These are phyloP conservation scores for Mallotus nudiflorus DNA, from an alignment of 345 rosid species.

Conservation along the genomic window DNA sequence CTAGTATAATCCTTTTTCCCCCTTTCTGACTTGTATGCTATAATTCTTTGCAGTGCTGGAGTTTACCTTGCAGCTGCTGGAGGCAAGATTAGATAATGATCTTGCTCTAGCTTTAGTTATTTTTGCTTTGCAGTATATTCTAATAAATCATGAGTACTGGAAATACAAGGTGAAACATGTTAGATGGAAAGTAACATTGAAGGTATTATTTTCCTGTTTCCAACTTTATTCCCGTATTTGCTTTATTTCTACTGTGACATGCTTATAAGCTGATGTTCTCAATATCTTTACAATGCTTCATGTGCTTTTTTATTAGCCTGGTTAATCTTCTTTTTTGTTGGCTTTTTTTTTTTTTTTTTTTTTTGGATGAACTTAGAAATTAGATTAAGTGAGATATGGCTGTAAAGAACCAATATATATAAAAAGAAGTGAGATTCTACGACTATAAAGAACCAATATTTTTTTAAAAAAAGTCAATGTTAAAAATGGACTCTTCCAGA, in stretches of 20 bases:
- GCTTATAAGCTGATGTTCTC: neutral
- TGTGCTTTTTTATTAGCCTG: neutral
- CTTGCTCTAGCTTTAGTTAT: conserved; percentile 59
- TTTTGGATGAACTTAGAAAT: neutral
- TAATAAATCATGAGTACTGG: conserved; percentile 82
- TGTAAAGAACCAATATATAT: neutral
- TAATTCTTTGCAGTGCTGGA: conserved; percentile 73
- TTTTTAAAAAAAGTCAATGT: neutral
- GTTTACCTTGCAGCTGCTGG: conserved; percentile 72
- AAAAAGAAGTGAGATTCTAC: neutral
- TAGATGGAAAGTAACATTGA: conserved; percentile 80
- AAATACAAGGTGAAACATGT: conserved; percentile 64
- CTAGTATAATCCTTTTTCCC: neutral
- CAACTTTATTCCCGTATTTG: conserved; percentile 1
- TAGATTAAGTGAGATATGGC: neutral
- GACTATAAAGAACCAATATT: neutral
- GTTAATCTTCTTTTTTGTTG: neutral
- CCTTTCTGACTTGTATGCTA: conserved; percentile 25
- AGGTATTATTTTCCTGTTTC: conserved; percentile 43
- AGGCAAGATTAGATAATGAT: conserved; percentile 69
- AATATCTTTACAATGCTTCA: neutral
- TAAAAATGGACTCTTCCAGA: neutral
- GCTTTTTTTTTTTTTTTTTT: neutral
- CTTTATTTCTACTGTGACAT: neutral
- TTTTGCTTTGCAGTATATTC: conserved; percentile 77